Conservation (phyloP, 257 asterid genomes). For the Nicotiana noctiflora region DNA sequence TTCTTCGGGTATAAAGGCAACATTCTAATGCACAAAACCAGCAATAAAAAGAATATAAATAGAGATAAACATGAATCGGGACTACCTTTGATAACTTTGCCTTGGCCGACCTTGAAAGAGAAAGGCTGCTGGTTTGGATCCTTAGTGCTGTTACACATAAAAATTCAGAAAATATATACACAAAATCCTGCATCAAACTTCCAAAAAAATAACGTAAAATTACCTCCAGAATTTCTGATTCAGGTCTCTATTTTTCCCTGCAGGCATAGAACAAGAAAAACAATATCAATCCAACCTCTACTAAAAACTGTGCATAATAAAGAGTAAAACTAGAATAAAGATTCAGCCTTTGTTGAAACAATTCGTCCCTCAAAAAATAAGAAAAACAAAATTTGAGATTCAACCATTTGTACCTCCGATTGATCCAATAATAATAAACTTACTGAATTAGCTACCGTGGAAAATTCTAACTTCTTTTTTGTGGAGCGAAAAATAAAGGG, state of each 20-base stretch:
- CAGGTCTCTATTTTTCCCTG: conserved; percentile 74
- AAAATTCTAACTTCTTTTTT: too few species aligned
- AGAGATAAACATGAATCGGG: background rate
- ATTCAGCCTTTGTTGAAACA: background rate
- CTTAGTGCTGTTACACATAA: conserved; percentile 65
- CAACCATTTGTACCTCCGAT: background rate
- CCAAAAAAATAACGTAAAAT: background rate
- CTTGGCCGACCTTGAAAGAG: conserved; percentile 71
- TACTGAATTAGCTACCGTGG: background rate
- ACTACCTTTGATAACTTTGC: conserved; percentile 89
- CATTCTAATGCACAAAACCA: background rate
- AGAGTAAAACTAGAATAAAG: background rate
- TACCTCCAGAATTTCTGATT: conserved; percentile 84
- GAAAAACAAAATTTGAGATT: background rate
- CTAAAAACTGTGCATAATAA: background rate
- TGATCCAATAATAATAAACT: background rate
- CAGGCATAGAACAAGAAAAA: background rate
- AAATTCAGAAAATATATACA: conserved; percentile 6
- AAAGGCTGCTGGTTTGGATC: conserved; percentile 93
- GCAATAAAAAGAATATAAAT: background rate
- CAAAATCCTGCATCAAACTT: background rate
- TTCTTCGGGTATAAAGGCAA: background rate
- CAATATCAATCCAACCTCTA: background rate
- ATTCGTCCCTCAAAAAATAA: background rate
- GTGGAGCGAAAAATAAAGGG: background rate